phyloP scores from a whole-genome alignment of 176 grass and related monocot genomes.

The Melocanna baccifera region DNA sequence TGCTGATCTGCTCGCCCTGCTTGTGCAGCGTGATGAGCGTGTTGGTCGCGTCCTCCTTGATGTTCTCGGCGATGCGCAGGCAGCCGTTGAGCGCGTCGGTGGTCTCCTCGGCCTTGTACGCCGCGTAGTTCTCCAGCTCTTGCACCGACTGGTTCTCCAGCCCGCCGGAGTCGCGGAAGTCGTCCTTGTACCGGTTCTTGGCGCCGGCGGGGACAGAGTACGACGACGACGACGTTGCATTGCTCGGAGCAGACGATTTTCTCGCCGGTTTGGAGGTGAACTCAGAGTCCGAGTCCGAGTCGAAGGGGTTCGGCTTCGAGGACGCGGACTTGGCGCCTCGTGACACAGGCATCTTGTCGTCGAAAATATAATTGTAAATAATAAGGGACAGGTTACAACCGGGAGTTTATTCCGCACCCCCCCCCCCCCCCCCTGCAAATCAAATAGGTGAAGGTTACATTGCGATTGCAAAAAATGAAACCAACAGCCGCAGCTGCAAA shows the following conservation, averaged over 20 bases:
- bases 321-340: constrained; percentile 38
- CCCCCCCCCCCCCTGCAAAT: no score
- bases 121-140: constrained; percentile 62
- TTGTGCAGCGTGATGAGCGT: constrained; percentile 59
- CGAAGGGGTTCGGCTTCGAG: constrained; percentile 39
- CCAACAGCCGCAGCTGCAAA: not conserved
- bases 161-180: constrained; percentile 40
- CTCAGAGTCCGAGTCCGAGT: constrained; percentile 45
- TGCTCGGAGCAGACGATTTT: not conserved
- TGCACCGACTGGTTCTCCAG: constrained; percentile 65
- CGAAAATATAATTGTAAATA: not conserved
- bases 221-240: not conserved
- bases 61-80: constrained; percentile 66
- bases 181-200: constrained; percentile 50
- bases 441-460: not conserved
- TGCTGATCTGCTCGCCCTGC: constrained; percentile 56
- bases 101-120: constrained; percentile 67
- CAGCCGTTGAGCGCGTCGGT: constrained; percentile 50
- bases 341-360: constrained; percentile 36
- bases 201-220: constrained; percentile 31
- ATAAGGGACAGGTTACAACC: not conserved
- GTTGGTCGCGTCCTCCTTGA: constrained; percentile 47
- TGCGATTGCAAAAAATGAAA: not conserved
- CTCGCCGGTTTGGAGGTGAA: not conserved
- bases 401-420: no score